phyloP scores from a whole-genome alignment of 495 filamentous ascomycete species.

The Achaetomiella virescens region DNA sequence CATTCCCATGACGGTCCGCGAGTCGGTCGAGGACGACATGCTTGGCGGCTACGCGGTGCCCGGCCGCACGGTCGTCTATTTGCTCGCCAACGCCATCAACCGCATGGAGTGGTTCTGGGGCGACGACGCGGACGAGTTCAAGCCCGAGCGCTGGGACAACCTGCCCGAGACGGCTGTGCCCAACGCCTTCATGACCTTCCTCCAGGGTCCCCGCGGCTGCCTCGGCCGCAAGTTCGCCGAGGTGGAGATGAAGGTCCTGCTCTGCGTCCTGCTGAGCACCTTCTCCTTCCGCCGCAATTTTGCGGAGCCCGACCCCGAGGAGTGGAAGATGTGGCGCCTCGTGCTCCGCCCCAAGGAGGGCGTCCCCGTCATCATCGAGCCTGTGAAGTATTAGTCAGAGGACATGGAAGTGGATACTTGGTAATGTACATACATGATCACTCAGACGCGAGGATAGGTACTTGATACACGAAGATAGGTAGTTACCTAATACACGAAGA shows the following conservation, averaged over 20 bases:
- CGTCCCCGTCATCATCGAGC: constrained; percentile 37
- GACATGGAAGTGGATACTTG: no score
- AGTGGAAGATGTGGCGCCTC: constrained; percentile 50
- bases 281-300: constrained; percentile 34
- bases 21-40: constrained; percentile 26
- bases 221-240: constrained; percentile 39
- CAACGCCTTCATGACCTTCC: constrained; percentile 37
- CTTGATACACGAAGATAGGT: no score
- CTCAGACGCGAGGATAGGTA: no score
- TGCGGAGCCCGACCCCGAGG: constrained; percentile 39
- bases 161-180: constrained; percentile 27
- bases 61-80: constrained; percentile 29
- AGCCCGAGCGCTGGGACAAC: constrained; percentile 36
- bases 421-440: no score
- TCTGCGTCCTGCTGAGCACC: constrained; percentile 31
- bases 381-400: background rate
- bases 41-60: constrained; percentile 27
- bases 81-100: constrained; percentile 36
- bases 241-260: constrained; percentile 37
- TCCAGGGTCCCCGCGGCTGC: constrained; percentile 35
- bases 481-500: no score
- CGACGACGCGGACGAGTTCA: constrained; percentile 29
- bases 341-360: constrained; percentile 47
- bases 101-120: constrained; percentile 35
- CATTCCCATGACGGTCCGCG: constrained; percentile 36